Percentiles rank a stretch among this genome's conserved stretches.
These are phyloP conservation scores for Phytophthora brassicae DNA, from an alignment of 352 stramenopile genomes.

Conservation along the genomic window DNA sequence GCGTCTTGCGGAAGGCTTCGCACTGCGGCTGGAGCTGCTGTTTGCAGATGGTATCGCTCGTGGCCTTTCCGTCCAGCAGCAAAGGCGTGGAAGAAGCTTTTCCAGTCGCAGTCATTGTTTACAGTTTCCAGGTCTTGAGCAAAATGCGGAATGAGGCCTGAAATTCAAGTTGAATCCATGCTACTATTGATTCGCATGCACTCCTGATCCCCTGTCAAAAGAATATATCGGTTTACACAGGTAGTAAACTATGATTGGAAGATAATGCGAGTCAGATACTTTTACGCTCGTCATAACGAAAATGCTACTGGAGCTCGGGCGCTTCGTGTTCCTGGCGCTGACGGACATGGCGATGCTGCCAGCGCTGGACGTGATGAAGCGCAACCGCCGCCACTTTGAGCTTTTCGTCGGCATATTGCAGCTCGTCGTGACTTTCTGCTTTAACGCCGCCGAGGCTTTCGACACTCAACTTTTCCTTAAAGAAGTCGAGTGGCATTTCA, in stretches of 20 bases:
- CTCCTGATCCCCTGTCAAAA: not conserved
- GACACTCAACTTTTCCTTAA: conserved; percentile 64
- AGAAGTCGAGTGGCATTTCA: conserved; percentile 83
- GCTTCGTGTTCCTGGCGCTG: conserved; percentile 73
- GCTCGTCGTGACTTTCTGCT: conserved; percentile 76
- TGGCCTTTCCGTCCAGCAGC: conserved; percentile 84
- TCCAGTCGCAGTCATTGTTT: conserved; percentile 2
- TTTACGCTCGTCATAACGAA: conserved; percentile 17
- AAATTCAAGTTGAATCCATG: too few relatives aligned
- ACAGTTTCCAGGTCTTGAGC: conserved; percentile 14
- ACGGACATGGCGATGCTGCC: conserved; percentile 77
- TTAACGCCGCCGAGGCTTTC: conserved; percentile 82
- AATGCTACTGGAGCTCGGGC: conserved; percentile 49
- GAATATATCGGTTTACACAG: conserved; percentile 1
- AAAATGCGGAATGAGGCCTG: conserved; percentile 30
- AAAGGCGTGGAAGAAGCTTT: conserved; percentile 7
- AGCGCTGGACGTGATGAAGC: conserved; percentile 76
- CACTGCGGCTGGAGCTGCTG: conserved; percentile 83
- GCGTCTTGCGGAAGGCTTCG: conserved; percentile 40
- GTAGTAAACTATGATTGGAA: conserved; percentile 14
- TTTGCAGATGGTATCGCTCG: conserved; percentile 77
- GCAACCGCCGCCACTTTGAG: conserved; percentile 87
- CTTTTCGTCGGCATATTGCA: conserved; percentile 88
- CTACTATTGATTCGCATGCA: conserved; percentile 11
- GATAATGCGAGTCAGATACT: conserved; percentile 11